Evolutionary conservation across 208 protist genomes (phyloP).

Genomic region (Trichomonas tenax): DNA sequence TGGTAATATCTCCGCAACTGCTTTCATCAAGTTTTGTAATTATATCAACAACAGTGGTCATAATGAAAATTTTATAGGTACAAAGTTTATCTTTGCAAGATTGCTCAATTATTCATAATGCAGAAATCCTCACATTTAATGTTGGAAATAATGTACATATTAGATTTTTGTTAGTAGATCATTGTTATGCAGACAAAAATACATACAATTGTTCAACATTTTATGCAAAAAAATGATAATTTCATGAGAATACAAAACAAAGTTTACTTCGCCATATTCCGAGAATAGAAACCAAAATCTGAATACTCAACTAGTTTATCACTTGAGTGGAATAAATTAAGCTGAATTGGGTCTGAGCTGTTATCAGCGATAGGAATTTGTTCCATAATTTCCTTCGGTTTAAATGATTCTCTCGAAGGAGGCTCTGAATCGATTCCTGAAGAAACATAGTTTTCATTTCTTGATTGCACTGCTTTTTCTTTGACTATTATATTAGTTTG

Average conservation of each 20-base stretch:
- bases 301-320: background rate
- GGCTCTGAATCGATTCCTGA: background rate
- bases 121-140: too few species aligned
- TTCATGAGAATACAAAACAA: background rate
- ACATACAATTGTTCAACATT: too few species aligned
- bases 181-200: too few species aligned
- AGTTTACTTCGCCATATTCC: background rate
- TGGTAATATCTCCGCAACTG: too few species aligned
- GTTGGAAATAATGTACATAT: too few species aligned
- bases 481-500: background rate
- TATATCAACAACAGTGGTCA: too few species aligned
- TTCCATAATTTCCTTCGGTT: background rate
- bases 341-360: background rate
- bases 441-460: background rate
- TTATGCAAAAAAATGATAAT: too few species aligned
- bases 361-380: background rate
- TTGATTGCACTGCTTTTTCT: background rate
- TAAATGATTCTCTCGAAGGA: background rate
- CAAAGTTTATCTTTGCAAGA: too few species aligned
- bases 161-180: too few species aligned
- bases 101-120: too few species aligned
- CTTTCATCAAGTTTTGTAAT: too few species aligned
- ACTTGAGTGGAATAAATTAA: background rate
- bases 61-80: too few species aligned
- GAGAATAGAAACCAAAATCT: background rate